Base-by-base conservation (phyloP, 2,329 filamentous ascomycete genomes). In the Ustulina deusta region DNA sequence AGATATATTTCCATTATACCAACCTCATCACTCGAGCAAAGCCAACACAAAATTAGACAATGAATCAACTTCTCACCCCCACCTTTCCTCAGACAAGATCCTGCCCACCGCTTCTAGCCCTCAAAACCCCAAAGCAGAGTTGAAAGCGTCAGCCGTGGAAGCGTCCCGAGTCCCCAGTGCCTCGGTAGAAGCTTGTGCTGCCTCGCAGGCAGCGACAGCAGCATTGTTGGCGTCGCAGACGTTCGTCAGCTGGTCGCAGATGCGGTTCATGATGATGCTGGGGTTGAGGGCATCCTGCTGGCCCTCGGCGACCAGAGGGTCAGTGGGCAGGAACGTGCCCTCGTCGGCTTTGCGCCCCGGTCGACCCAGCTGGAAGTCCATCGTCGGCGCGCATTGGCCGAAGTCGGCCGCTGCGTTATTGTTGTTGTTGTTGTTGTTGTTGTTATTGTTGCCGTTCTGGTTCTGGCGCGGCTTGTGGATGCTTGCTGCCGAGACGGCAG, bases 261-360 rank as follows among this genome's bases (percentile, higher is more conserved):
- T 84, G 20, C 85, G 82, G 79, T 87, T 89, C 74, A 85, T 89
- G 81, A 89, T 89, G 80, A 89, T 89, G 79, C 86, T 87, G 42
- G 87, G 87, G 83, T 89, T 89, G 13, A 89, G 78, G 40, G 87
- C 86, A 68, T 89, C 72, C 49, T 83, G 77, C 77, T 89, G 86
- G 51, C 86, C 86, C 74, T 86, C 77, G 71, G 84, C 84, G 40
- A 88, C 83, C 7, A 85, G 74, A 6, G 84, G 77, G 74, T 90
- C 87, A 20, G 80, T 82, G 49, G 88, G 85, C 71, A 87, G 82
- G 83, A 90, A 90, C 51, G 87, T 88, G 73, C 83, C 85, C 76
- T 88, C 87, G 57, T 79, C 78, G 32, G 81, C 79, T 9, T 81
- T 76, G 63, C 87, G 86, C 20, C 83, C 83, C 56, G 79, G 72